phyloP scores from a whole-genome alignment of 192 early-diverging fungal species.

The Backusella parvicylindrica region DNA sequence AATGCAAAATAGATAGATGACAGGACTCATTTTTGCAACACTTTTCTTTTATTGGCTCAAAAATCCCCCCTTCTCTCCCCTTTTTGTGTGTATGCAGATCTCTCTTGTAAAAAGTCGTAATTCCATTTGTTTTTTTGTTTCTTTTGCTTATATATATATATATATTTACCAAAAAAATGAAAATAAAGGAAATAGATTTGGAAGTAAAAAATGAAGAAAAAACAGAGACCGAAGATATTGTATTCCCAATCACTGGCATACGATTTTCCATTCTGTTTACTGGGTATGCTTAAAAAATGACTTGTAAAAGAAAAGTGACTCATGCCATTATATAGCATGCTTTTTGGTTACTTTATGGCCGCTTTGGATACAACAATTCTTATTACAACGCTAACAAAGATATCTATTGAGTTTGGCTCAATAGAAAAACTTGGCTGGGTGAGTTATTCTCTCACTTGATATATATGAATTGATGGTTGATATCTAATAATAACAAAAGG shows the following conservation, averaged over 20 bases:
- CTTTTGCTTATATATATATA: not conserved
- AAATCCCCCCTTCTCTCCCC: too few species aligned
- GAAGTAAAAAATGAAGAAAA: not conserved
- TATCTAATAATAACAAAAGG: not conserved
- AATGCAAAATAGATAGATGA: too few species aligned
- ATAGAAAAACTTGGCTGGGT: constrained; percentile 77
- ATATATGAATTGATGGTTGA: too few species aligned
- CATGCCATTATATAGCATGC: constrained; percentile 50
- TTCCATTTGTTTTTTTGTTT: not conserved
- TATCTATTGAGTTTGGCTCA: constrained; percentile 66
- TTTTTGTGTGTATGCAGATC: too few species aligned
- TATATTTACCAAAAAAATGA: not conserved
- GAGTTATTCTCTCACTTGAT: too few species aligned
- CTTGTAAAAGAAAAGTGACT: too few species aligned
- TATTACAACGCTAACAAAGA: constrained; percentile 65
- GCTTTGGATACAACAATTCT: constrained; percentile 84
- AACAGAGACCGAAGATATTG: not conserved
- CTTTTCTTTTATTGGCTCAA: too few species aligned
- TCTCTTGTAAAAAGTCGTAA: too few species aligned
- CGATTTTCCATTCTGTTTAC: not conserved
- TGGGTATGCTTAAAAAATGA: too few species aligned
- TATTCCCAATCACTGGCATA: not conserved
- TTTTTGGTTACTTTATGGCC: constrained; percentile 66
- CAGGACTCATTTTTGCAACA: too few species aligned
- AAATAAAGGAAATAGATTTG: not conserved